These are phyloP conservation scores for Pyrenochaeta sp. DNA, from an alignment of 2,329 filamentous ascomycete species.

Conservation along the genomic window DNA sequence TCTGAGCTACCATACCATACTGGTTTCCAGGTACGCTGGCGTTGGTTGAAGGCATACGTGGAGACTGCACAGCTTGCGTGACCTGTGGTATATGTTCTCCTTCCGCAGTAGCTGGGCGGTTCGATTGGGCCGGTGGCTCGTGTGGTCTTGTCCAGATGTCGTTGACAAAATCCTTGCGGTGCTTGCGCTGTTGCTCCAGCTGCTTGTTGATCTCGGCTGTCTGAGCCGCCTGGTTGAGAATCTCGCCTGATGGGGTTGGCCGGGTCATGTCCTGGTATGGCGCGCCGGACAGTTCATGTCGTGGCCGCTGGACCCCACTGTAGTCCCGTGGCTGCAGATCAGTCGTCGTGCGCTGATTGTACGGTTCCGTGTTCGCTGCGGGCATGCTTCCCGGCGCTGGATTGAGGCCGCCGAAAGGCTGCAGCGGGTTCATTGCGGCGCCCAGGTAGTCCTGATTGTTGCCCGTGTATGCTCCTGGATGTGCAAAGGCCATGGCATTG, in stretches of 20 bases:
- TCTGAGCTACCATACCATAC: constrained; percentile 66
- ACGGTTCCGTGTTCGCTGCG: constrained; percentile 68
- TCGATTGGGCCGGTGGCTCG: constrained; percentile 71
- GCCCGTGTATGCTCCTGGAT: constrained; percentile 39
- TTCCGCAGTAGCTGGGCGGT: constrained; percentile 50
- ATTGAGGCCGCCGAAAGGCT: constrained; percentile 65
- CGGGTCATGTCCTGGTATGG: constrained; percentile 85
- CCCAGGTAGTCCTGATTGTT: constrained; percentile 46
- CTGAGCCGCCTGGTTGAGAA: constrained; percentile 85
- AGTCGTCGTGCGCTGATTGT: constrained; percentile 80
- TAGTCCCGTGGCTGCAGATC: constrained; percentile 82
- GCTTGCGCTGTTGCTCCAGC: constrained; percentile 79
- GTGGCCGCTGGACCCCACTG: constrained; percentile 80
- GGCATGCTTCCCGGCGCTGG: constrained; percentile 76
- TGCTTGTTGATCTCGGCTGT: constrained; percentile 90
- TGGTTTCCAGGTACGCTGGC: constrained; percentile 64
- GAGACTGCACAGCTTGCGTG: constrained; percentile 58
- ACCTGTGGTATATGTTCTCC: constrained; percentile 50
- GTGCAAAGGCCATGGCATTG: constrained; percentile 55
- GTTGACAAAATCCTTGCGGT: constrained; percentile 81
- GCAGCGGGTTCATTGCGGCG: constrained; percentile 39
- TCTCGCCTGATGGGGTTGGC: constrained; percentile 76
- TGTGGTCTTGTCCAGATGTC: constrained; percentile 84
- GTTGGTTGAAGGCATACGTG: constrained; percentile 66
- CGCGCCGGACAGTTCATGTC: constrained; percentile 88